Evolutionary conservation across 2,329 filamentous ascomycete genomes (phyloP).

Genomic region (Mycosphaerella sp.): DNA sequence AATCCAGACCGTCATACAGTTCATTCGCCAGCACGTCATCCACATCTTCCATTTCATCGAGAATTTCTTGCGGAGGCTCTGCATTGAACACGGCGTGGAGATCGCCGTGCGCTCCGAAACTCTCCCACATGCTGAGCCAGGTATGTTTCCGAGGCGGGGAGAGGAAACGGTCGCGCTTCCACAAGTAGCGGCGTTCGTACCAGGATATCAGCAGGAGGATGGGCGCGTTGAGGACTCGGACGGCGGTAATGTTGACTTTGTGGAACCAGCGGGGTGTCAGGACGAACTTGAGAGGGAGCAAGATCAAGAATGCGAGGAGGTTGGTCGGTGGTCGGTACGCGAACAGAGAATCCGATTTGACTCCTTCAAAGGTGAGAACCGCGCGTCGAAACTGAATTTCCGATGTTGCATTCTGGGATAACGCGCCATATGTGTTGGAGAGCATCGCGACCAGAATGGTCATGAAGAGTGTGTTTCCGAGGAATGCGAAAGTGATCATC

Average conservation of each 20-base stretch:
- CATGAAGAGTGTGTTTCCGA: conserved; percentile 83
- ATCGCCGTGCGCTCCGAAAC: conserved; percentile 64
- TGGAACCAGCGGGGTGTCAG: conserved; percentile 80
- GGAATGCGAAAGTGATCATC: conserved; percentile 78
- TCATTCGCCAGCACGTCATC: conserved; percentile 43
- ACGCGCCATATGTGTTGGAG: conserved; percentile 73
- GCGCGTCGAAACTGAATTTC: conserved; percentile 78
- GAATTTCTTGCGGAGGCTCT: conserved; percentile 54
- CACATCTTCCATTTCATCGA: conserved; percentile 44
- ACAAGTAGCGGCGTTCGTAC: conserved; percentile 63
- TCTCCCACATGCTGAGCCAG: conserved; percentile 55
- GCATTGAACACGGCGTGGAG: conserved; percentile 67
- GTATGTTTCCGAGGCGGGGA: conserved; percentile 36
- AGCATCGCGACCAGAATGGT: conserved; percentile 84
- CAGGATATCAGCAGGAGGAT: conserved; percentile 64
- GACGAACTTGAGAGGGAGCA: conserved; percentile 72
- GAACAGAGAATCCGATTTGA: conserved; percentile 78
- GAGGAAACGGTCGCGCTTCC: conserved; percentile 42
- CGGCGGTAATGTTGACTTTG: conserved; percentile 74
- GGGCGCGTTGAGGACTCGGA: conserved; percentile 68
- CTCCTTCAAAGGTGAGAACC: conserved; percentile 76
- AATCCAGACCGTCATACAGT: conserved; percentile 33
- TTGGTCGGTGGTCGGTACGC: conserved; percentile 81
- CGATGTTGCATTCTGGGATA: conserved; percentile 68
- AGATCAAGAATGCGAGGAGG: conserved; percentile 64